Evolutionary conservation across 768 basidiomycete species (phyloP), one percentile per base, ranked within the genome.

Genomic region (Leccinum variicolor): DNA sequence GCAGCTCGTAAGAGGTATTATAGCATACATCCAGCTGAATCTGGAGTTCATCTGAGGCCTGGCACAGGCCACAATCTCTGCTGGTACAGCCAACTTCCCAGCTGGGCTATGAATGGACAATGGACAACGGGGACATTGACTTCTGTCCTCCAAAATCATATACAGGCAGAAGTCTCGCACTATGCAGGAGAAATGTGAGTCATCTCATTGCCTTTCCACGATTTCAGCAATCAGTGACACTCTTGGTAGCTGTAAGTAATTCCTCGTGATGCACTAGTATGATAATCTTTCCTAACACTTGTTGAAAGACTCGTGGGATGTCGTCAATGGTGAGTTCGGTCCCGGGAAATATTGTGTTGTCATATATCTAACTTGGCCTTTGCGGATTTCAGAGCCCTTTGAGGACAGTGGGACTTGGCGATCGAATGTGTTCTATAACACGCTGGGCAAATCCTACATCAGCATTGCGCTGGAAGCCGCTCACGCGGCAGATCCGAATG

Each of bases 391-490:
- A 65, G 63, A 67, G 29, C 56, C 66, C 26, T 41, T 68, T 72
- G 81, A 84, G 62, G 84, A 85, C 29, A 76, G 84, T 61, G 84
- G 85, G 19, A 82, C 81, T 6, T 81, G 74, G 69, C 79, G 84
- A 34, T 53, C 70, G 15, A 71, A 77, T 52, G 76, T 86, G 14
- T 86, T 84, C 73, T 83, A 75, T 69, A 75, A 76, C 58, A 78
- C 77, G 2, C 74, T 79, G 25, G 78, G 79, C 17, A 71, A 75
- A 9, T 64, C 68, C 17, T 85, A 77, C 69, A 77, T 86, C 53
- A 64, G 73, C 13, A 74, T 77, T 41, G 84, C 84, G 15, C 75
- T 86, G 47, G 62, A 71, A 19, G 55, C 63, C 2, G 74, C 73
- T 23, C 65, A 59, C 46, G 63, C 52, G 11, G 70, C 70, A 6